phyloP scores from a whole-genome alignment of 2,329 filamentous ascomycete species.

The Incumbomyces lentus region DNA sequence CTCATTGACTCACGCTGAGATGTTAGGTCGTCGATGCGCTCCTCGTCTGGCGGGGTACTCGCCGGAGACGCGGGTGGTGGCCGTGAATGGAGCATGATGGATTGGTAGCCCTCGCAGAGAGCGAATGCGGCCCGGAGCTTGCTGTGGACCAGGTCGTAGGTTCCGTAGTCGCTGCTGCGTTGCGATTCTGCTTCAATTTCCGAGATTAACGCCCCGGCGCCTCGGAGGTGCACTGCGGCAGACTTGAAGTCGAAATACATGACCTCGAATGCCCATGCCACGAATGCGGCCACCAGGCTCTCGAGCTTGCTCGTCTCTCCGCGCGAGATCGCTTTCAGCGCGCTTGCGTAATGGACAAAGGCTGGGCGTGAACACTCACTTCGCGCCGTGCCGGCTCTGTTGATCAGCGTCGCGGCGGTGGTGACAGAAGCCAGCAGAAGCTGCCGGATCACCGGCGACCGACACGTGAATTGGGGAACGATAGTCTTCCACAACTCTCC shows the following conservation, averaged over 20 bases:
- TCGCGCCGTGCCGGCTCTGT: neutral
- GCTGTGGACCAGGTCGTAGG: neutral
- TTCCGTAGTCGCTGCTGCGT: neutral
- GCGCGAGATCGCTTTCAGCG: slow-evolving; percentile 5
- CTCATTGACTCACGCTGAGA: neutral
- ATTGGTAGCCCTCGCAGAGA: neutral
- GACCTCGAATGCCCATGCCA: slow-evolving; percentile 8
- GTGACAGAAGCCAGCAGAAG: slow-evolving; percentile 9
- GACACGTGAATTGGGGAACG: slow-evolving; percentile 8
- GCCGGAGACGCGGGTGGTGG: too few species aligned
- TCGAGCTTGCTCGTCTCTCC: slow-evolving; percentile 4
- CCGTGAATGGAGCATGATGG: too few species aligned
- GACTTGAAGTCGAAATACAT: neutral
- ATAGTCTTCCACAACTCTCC: slow-evolving; percentile 7
- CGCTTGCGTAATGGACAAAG: slow-evolving; percentile 6
- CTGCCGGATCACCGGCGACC: slow-evolving; percentile 2
- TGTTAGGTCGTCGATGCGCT: neutral
- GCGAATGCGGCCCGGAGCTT: neutral
- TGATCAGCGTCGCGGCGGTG: slow-evolving; percentile 3
- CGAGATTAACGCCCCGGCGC: neutral
- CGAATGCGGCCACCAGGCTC: slow-evolving; percentile 5
- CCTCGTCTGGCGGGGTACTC: neutral
- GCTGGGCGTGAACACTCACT: neutral
- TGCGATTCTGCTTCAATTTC: neutral
- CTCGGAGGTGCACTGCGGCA: neutral